Percentiles rank a stretch among this genome's conserved stretches.
Conservation (phyloP, 2,329 filamentous ascomycete species). For the Neoarthrinium moseri region DNA sequence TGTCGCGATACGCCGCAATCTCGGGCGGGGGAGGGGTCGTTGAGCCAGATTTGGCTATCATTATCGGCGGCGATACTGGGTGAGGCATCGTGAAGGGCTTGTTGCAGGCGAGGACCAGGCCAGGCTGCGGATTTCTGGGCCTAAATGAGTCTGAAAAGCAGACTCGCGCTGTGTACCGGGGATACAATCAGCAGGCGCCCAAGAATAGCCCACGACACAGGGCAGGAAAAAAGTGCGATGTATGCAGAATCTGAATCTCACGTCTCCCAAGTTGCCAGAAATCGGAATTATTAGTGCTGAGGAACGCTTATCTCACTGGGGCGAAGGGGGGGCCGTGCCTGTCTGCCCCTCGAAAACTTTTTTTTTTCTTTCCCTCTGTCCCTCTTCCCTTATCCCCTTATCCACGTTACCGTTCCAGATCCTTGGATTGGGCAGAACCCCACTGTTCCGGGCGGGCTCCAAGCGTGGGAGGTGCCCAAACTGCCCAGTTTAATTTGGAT, state of each 20-base stretch:
- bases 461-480: slow-evolving; percentile 3
- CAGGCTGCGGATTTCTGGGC: no score
- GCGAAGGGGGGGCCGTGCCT: not conserved
- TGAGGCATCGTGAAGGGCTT: slow-evolving; percentile 40
- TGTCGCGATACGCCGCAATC: slow-evolving; percentile 61
- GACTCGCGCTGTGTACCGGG: slow-evolving; percentile 14
- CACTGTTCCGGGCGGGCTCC: no score
- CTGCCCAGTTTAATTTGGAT: no score
- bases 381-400: slow-evolving; percentile 5
- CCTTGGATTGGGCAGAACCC: no score
- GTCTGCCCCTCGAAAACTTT: slow-evolving; percentile 5
- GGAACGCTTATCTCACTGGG: slow-evolving; percentile 8
- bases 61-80: slow-evolving; percentile 45
- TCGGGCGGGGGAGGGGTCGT: slow-evolving; percentile 61
- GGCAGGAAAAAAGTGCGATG: slow-evolving; percentile 11
- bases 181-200: slow-evolving; percentile 15
- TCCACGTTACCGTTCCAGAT: no score
- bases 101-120: no score
- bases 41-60: slow-evolving; percentile 42
- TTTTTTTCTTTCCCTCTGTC: slow-evolving; percentile 5
- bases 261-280: slow-evolving; percentile 11
- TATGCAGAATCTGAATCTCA: slow-evolving; percentile 13
- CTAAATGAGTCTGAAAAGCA: slow-evolving; percentile 9
- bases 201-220: slow-evolving; percentile 13
- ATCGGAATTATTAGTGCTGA: slow-evolving; percentile 7